Conservation (phyloP, 805 yeast genomes). For the Yarrowia bubula region DNA sequence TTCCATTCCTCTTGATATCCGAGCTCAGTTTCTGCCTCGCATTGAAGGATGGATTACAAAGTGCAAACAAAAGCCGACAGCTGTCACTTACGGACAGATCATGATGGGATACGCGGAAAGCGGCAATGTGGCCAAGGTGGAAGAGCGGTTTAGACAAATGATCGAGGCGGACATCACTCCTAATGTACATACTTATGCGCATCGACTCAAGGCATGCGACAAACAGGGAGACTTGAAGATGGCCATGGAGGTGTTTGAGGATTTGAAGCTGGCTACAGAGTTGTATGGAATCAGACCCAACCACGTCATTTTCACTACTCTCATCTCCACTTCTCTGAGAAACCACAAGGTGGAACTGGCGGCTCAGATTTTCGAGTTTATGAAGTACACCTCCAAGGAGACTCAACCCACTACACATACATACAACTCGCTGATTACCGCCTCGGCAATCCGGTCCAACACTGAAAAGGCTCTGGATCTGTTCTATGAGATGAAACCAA, state of each 20-base stretch:
- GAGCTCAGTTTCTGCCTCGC: slow-evolving; percentile 3
- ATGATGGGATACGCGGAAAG: slow-evolving; percentile 24
- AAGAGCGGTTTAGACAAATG: not conserved
- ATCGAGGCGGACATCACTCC: not conserved
- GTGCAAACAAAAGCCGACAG: not conserved
- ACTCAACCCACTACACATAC: slow-evolving; percentile 23
- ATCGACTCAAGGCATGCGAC: slow-evolving; percentile 23
- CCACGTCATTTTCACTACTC: slow-evolving; percentile 15
- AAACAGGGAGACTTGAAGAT: not conserved
- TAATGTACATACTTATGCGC: slow-evolving; percentile 11
- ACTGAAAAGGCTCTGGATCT: slow-evolving; percentile 12
- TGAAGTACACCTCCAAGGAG: slow-evolving; percentile 11
- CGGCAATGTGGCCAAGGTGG: slow-evolving; percentile 13
- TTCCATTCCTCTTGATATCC: slow-evolving; percentile 10
- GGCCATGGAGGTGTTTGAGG: slow-evolving; percentile 16
- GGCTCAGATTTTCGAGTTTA: slow-evolving; percentile 22
- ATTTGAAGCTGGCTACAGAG: not conserved
- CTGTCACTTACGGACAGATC: not conserved
- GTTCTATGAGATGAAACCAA: slow-evolving; percentile 12
- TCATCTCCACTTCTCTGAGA: slow-evolving; percentile 5
- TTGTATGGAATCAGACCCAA: slow-evolving; percentile 8
- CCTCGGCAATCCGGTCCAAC: slow-evolving; percentile 4
- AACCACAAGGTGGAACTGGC: slow-evolving; percentile 24
- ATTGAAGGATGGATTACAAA: not conserved
- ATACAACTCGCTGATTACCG: slow-evolving; percentile 21